These are phyloP conservation scores for Penicillium sp. DNA, from an alignment of 2,329 filamentous ascomycete species.

Conservation along the genomic window DNA sequence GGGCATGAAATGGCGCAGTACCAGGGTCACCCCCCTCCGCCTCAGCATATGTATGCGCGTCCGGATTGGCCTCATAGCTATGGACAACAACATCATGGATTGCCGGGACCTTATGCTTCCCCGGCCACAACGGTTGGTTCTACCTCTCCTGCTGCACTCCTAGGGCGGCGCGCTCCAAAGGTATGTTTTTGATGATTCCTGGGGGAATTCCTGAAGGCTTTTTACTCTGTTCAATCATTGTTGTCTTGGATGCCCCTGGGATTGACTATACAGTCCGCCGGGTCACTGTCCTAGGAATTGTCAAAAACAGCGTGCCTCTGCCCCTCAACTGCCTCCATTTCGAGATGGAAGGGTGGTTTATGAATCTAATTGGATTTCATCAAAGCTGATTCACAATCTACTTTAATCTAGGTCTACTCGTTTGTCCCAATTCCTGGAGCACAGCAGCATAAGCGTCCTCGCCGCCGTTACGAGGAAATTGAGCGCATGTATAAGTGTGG, in stretches of 20 bases:
- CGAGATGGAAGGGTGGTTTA: conserved; percentile 5
- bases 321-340: conserved; percentile 14
- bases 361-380: neutral
- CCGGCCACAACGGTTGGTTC: conserved; percentile 59
- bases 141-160: conserved; percentile 52
- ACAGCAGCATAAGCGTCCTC: conserved; percentile 93
- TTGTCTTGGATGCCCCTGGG: conserved; percentile 32
- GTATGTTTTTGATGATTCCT: conserved; percentile 51
- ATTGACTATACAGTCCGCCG: conserved; percentile 11
- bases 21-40: conserved; percentile 48
- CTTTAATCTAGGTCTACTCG: conserved; percentile 73
- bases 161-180: conserved; percentile 60
- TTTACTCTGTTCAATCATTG: conserved; percentile 24
- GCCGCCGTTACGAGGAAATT: conserved; percentile 94
- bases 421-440: conserved; percentile 97
- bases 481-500: conserved; percentile 99
- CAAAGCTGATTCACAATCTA: conserved; percentile 18
- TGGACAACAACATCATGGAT: conserved; percentile 47
- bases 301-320: conserved; percentile 26
- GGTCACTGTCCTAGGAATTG: conserved; percentile 14
- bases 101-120: conserved; percentile 50
- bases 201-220: conserved; percentile 33
- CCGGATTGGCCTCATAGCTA: conserved; percentile 48
- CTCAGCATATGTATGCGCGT: conserved; percentile 49
- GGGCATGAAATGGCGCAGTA: conserved; percentile 82